Evolutionary conservation across 345 rosid genomes (phyloP), one percentile per base, ranked within the genome.

Genomic region (Nephelium lappaceum): DNA sequence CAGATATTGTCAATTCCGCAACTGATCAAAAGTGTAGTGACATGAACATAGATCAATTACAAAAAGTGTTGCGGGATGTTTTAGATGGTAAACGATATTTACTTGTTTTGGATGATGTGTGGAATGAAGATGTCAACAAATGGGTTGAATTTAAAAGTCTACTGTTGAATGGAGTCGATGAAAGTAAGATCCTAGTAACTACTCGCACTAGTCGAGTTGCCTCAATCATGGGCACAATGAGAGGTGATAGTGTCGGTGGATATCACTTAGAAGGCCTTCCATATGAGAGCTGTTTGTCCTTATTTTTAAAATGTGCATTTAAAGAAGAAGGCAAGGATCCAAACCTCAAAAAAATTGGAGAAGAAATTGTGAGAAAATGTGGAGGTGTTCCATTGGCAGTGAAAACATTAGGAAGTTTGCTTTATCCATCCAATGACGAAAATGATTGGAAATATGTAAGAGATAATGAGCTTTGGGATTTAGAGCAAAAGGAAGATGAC

Each of bases 381-480:
- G n/a, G 49, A 0, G 75, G 75, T 55, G 47, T 79, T 68, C 78
- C 81, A 15, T 41, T 71, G 63, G 43, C 66, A 0, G 76, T 78
- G 19, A 71, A 27, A 27, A 16, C 71, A 15, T 16, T 78, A 18
- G 81, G 76, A n/a, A 36, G 76, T 68, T 14, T 65, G 3, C 15
- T 78, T 3, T 51, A 19, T 23, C 5, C 2, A 24, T n/a, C 51
- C 1, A 63, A 47, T 0, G 63, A 70, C 21, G 79, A 73, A 51
- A 10, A 18, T 8, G 45, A 72, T 0, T 81, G 85, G 89, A 15
- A 31, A 24, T 23, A 0, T 6, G 76, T 84, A 0, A 73, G 66
- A 31, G 81, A 81, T 10, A 86, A 69, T 49, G 81, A 84, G 58
- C 72, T 81, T 0, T 88, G 85, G 85, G 21, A 81, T 24, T 21